phyloP scores from a whole-genome alignment of 73 alveolate genomes.

The Tetrahymena elliotti region DNA sequence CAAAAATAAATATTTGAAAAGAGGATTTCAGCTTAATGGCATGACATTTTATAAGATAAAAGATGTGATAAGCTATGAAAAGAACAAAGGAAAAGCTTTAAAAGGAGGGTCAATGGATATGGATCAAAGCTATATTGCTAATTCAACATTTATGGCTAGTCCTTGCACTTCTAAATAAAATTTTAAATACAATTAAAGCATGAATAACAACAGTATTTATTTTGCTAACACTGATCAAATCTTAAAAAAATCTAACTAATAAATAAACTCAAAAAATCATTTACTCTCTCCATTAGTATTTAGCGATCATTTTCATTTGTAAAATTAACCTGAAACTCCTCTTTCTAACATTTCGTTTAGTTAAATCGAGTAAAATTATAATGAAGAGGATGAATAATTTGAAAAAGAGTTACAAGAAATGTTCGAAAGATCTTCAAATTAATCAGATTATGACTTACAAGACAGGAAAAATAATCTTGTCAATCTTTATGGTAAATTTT shows the following conservation, averaged over 20 bases:
- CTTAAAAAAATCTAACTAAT: neutral
- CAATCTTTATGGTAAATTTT: neutral
- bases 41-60: neutral
- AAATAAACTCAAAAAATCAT: neutral
- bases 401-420: neutral
- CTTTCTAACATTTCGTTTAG: neutral
- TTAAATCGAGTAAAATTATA: neutral
- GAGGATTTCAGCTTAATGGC: neutral
- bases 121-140: neutral
- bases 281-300: neutral
- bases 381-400: neutral
- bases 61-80: neutral
- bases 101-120: neutral
- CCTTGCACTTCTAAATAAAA: neutral
- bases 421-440: neutral
- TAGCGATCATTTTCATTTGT: neutral
- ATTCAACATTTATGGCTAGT: neutral
- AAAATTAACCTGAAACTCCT: neutral
- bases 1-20: neutral
- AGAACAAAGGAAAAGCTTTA: neutral
- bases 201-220: neutral
- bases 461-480: neutral
- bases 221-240: neutral
- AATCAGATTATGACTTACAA: neutral
- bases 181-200: too few species aligned